phyloP scores from a whole-genome alignment of 2,329 filamentous ascomycete species.

The Colletotrichum simmondsii region DNA sequence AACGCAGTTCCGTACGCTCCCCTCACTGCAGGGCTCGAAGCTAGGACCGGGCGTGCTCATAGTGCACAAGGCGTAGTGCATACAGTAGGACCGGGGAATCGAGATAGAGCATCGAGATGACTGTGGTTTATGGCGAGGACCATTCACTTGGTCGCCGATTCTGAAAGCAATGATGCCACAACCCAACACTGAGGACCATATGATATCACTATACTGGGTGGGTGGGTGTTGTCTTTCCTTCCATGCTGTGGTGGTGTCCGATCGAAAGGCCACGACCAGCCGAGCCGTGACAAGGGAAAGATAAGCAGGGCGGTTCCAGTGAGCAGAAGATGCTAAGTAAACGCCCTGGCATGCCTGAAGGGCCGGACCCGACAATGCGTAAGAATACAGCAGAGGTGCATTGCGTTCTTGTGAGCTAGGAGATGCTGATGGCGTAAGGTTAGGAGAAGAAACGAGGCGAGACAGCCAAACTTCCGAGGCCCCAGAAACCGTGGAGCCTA shows the following conservation, averaged over 20 bases:
- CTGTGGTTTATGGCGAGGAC: background rate
- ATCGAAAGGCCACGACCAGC: background rate
- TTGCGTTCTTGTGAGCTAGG: background rate
- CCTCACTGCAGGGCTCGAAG: slow-evolving; percentile 18
- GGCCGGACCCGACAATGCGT: background rate
- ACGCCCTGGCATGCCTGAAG: background rate
- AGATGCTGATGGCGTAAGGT: background rate
- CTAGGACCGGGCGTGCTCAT: slow-evolving; percentile 1
- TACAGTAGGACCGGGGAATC: background rate
- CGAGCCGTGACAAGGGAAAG: background rate
- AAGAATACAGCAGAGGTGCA: background rate
- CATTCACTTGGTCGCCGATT: background rate
- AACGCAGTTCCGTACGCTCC: background rate
- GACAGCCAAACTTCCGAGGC: slow-evolving; percentile 4
- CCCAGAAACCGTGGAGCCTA: slow-evolving; percentile 23
- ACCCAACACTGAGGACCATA: background rate
- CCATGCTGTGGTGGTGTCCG: background rate
- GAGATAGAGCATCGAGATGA: slow-evolving; percentile 10
- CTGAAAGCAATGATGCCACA: slow-evolving; percentile 13
- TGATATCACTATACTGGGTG: background rate
- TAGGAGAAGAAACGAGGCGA: slow-evolving; percentile 11
- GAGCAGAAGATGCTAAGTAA: background rate
- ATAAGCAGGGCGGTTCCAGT: background rate
- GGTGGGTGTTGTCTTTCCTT: background rate
- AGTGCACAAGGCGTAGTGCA: background rate